Conservation (phyloP, 495 filamentous ascomycete species). For the Trypethelium eluteriae region DNA sequence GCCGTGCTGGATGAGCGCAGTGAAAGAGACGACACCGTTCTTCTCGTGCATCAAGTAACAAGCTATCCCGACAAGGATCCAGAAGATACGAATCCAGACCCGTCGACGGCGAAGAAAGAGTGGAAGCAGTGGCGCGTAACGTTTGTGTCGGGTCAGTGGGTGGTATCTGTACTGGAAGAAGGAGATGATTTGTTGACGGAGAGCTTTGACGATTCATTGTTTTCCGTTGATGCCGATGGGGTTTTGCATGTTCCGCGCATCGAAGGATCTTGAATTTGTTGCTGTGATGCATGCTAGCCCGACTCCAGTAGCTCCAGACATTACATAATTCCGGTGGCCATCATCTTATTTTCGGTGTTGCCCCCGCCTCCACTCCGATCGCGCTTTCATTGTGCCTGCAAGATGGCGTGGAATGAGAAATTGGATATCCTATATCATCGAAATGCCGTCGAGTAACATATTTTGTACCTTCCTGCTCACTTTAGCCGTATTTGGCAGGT, state of each 20-base stretch:
- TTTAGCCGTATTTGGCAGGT: neutral
- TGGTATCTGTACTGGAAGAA: neutral
- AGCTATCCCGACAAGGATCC: neutral
- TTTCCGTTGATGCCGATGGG: too few species aligned
- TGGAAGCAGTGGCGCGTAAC: neutral
- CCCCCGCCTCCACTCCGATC: too few species aligned
- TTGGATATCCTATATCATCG: too few species aligned
- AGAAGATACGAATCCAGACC: neutral
- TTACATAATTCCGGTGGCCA: too few species aligned
- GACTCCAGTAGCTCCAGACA: too few species aligned
- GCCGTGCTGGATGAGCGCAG: neutral
- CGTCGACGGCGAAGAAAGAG: neutral
- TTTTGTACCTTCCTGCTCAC: neutral
- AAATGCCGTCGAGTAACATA: too few species aligned
- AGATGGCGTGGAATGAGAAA: neutral
- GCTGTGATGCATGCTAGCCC: too few species aligned
- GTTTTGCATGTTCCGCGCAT: too few species aligned
- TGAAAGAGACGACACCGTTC: neutral
- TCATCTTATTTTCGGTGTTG: too few species aligned
- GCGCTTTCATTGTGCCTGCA: too few species aligned
- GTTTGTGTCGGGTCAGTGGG: neutral
- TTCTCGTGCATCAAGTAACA: neutral
- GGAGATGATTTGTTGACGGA: neutral
- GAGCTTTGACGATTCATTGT: too few species aligned
- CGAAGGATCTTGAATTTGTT: too few species aligned